Base-by-base conservation (phyloP, 2,329 filamentous ascomycete genomes). In the Aspergillus sp. region DNA sequence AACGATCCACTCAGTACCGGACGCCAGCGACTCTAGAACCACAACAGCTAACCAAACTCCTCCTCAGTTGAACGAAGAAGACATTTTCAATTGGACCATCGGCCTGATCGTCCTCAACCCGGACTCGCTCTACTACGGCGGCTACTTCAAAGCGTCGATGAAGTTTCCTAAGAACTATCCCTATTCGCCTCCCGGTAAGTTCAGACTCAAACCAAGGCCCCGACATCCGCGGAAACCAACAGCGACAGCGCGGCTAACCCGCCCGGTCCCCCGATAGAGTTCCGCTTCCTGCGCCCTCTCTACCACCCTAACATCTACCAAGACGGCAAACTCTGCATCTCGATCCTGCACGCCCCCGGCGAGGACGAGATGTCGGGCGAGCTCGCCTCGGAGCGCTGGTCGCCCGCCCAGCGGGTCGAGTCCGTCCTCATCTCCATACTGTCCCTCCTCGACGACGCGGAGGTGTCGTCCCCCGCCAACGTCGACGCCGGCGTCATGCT, bases 341-440 rank as follows among this genome's bases (percentile, higher is more conserved):
- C 92, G 43, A 99, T 99, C 65, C 84, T 99, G 10, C 93, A 99
- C 73, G 82, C 84, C 16, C 91, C 94, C 0, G 94, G 94, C 60
- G 90, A 96, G 55, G 93, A 97, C 67, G 84, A 88, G 61, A 93
- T 92, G 79, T 96, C 92, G 0, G 94, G 94, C 55, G 93, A 97
- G 73, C 75, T 82, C 36, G 93, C 94, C 6, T 88, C 87, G 53
- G 94, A 97, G 75, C 88, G 93, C 52, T 99, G 93, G 93, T 91
- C 90, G 5, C 92, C 94, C 1, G 85, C 94, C 3, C 93, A 97
- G 71, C 89, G 92, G 17, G 93, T 95, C 45, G 94, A 97, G 75
- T 95, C 91, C 2, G 92, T 99, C 33, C 82, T 99, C 16, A 90
- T 95, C 56, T 96, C 90, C 8, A 89, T 97, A 16, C 82, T 97